Evolutionary conservation across 768 basidiomycete species (phyloP).

Genomic region (Tubosaeta brunneosetosa): DNA sequence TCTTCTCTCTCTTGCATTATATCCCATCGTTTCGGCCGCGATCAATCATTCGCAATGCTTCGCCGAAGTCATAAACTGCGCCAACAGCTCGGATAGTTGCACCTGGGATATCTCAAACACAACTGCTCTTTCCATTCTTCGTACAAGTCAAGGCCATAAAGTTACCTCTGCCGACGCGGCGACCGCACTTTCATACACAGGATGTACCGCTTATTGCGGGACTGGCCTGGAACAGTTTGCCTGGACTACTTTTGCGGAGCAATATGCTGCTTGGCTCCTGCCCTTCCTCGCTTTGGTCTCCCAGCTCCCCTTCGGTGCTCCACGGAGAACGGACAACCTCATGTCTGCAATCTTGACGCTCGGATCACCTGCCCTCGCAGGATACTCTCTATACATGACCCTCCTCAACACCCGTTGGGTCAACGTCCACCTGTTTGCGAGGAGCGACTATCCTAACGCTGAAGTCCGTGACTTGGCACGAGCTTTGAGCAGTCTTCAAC

Average conservation of each 20-base stretch:
- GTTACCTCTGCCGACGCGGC: not conserved
- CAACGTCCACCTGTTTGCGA: conserved; percentile 28
- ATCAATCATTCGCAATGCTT: conserved; percentile 21
- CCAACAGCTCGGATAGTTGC: conserved; percentile 2
- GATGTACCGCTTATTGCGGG: conserved; percentile 14
- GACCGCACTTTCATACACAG: conserved; percentile 8
- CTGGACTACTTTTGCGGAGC: conserved; percentile 26
- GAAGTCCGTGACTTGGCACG: conserved; percentile 18
- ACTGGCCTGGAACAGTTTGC: conserved; percentile 6
- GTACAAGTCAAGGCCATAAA: conserved; percentile 3
- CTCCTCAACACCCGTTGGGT: conserved; percentile 6
- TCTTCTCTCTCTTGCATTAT: too few relatives aligned
- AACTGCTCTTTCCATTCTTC: conserved; percentile 7
- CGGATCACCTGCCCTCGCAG: conserved; percentile 43
- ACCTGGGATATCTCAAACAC: not conserved
- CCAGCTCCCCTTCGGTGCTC: conserved; percentile 46
- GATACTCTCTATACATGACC: conserved; percentile 31
- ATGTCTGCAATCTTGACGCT: conserved; percentile 39
- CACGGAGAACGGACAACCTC: conserved; percentile 37
- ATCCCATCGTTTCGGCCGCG: too few relatives aligned
- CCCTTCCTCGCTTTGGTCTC: conserved; percentile 48
- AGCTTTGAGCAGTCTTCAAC: too few relatives aligned
- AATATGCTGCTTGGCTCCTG: conserved; percentile 43
- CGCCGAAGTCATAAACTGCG: not conserved
- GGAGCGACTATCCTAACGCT: conserved; percentile 21